Base-by-base conservation (phyloP, 2,329 filamentous ascomycete genomes). In the Coniochaeta prunicola region DNA sequence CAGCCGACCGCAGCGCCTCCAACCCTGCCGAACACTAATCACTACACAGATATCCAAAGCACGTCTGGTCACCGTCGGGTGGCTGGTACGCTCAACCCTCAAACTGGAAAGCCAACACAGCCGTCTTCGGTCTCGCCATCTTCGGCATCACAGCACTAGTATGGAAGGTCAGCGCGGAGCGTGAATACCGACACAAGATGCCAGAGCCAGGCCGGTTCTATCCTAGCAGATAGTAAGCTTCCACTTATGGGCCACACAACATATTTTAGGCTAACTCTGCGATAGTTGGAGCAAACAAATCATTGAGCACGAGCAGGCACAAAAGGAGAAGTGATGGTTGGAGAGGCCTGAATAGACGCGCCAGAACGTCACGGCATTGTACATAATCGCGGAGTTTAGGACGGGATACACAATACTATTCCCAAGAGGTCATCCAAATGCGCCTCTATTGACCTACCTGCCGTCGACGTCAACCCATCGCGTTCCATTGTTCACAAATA, bases 51-150 rank as follows among this genome's bases (percentile, higher is more conserved):
- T 96, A 96, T 78, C 92, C 92, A 75, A 97, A 96, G 83, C 93
- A 99, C 82, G 91, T 99, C 83, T 99, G 94, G 94, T 97, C 94
- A 71, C 94, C 94, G 62, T 82, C 93, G 65, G 94, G 94, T 83
- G 94, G 94, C 77, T 99, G 94, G 94, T 99, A 99, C 77, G 80
- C 88, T 58, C 93, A 96, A 74, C 94, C 94, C 58, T 81, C 84
- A 66, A 99, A 99, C 82, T 99, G 94, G 94, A 94, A 89, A 74
- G 78, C 80, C 69, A 99, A 99, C 80, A 99, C 94, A 10, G 69
- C 66, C 45, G 38, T 72, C 40, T 66, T 73, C 55, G 68, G 71
- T 30, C 60, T 71, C 33, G 56, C 63, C 40, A 74, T 91, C 24
- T 65, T 86, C 63, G 84, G 86, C 60, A 78, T 91, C 66, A 81